Evolutionary conservation across 805 yeast genomes (phyloP).

Genomic region (Yarrowia sp.): DNA sequence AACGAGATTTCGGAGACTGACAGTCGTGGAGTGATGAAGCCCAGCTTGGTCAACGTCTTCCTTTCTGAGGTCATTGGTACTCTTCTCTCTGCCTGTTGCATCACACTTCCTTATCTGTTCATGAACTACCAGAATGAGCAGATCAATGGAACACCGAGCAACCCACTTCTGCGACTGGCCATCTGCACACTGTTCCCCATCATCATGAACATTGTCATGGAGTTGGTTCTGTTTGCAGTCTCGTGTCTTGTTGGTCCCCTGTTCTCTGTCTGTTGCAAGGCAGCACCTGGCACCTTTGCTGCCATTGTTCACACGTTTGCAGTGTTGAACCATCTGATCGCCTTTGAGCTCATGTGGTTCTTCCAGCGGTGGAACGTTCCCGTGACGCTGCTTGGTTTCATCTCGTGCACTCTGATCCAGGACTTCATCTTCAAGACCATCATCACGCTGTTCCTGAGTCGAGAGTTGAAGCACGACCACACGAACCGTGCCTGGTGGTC

Average conservation of each 20-base stretch:
- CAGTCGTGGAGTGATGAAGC: slow-evolving; percentile 51
- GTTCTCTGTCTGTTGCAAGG: slow-evolving; percentile 55
- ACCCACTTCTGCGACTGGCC: slow-evolving; percentile 62
- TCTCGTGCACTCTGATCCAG: slow-evolving; percentile 63
- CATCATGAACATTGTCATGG: slow-evolving; percentile 42
- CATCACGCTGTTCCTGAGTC: slow-evolving; percentile 60
- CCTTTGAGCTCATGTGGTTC: slow-evolving; percentile 70
- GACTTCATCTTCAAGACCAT: slow-evolving; percentile 61
- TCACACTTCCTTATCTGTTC: slow-evolving; percentile 66
- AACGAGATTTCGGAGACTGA: slow-evolving; percentile 61
- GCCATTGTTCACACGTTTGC: slow-evolving; percentile 61
- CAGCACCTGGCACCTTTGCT: slow-evolving; percentile 63
- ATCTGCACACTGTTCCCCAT: slow-evolving; percentile 49
- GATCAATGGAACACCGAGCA: slow-evolving; percentile 49
- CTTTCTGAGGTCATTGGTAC: slow-evolving; percentile 74
- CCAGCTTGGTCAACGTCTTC: slow-evolving; percentile 71
- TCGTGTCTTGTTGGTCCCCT: slow-evolving; percentile 44
- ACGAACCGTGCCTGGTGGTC: slow-evolving; percentile 74
- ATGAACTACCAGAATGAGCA: slow-evolving; percentile 55
- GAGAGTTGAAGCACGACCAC: slow-evolving; percentile 65
- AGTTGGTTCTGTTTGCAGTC: slow-evolving; percentile 51
- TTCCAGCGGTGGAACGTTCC: slow-evolving; percentile 72
- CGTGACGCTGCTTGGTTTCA: slow-evolving; percentile 66
- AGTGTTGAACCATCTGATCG: slow-evolving; percentile 59
- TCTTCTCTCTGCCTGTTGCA: slow-evolving; percentile 61